Base-by-base conservation (phyloP, 805 yeast species). In the Metschnikowia kunwiensis region DNA sequence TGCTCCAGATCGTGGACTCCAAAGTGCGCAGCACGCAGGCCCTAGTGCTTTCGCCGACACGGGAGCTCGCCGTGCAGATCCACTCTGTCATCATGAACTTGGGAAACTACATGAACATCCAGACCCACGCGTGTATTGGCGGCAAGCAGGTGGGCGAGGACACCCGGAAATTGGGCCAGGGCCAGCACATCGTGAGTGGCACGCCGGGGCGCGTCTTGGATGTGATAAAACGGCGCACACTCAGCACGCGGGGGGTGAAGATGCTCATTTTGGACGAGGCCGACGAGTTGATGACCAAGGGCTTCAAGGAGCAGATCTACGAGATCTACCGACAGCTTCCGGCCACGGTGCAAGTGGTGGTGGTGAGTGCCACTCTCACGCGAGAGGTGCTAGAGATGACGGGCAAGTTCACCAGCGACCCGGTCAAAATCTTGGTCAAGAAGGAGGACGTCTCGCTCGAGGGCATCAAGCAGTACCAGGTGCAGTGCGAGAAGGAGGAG, bases 181-280 rank as follows among this genome's bases (percentile, higher is more conserved):
- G 96, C 44, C 87, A 82, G 54, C 96, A 93, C 54, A 81, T 93
- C 26, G 86, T 93, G 26, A 89, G 93, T 60, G 98, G 98, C 34
- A 93, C 98, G 9, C 98, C 98, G 22, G 98, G 98, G 38, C 77
- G 98, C 57, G 96, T 91, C 25, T 63, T 75, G 44, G 98, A 93
- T 66, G 79, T 93, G 83, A 79, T 93, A 46, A 85, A 85, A 57
- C 78, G 96, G 63, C 78, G 94, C 49, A 74, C 74, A 51, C 70
- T 93, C 52, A 70, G 72, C 46, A 78, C 93, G 11, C 78, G 88
- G 50, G 74, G 80, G 54, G 72, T 88, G 49, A 87, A 89, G 70
- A 82, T 93, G 85, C 70, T 91, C 49, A 78, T 93, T 46, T 69
- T 93, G 54, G 98, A 93, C 65, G 98, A 93, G 67, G 98, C 98